Percentiles rank a stretch among this genome's conserved stretches.
Evolutionary conservation across 176 grass and related monocot species (phyloP).

Genomic region (Avena eriantha): DNA sequence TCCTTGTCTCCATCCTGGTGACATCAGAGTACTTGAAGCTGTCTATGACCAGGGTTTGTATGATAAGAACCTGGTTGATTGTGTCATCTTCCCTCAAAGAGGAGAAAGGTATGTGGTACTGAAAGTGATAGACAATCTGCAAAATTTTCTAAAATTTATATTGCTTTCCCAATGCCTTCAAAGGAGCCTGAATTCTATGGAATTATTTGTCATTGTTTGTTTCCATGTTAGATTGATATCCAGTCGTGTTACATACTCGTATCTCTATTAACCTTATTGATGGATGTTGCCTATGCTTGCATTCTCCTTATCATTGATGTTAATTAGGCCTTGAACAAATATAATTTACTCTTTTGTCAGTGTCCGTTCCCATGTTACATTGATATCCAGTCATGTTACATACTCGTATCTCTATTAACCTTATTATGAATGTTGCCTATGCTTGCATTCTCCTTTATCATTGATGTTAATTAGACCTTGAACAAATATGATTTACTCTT

Average conservation of each 20-base stretch:
- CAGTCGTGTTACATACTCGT: not conserved
- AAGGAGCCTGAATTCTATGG: slow-evolving; percentile 26
- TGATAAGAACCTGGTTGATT: slow-evolving; percentile 75
- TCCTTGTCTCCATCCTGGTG: slow-evolving; percentile 95
- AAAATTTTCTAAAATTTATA: not conserved
- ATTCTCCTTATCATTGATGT: slow-evolving; percentile 17
- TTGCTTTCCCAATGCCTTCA: slow-evolving; percentile 27
- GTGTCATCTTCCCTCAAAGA: slow-evolving; percentile 86
- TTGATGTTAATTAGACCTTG: slow-evolving; percentile 6
- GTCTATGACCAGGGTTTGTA: slow-evolving; percentile 69
- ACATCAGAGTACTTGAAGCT: slow-evolving; percentile 90
- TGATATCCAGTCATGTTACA: not conserved
- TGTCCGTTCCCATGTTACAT: slow-evolving; percentile 28
- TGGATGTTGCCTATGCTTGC: slow-evolving; percentile 33
- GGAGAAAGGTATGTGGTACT: slow-evolving; percentile 73
- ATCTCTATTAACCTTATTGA: not conserved
- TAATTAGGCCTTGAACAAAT: slow-evolving; percentile 14
- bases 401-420: not conserved
- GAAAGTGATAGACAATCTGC: slow-evolving; percentile 31
- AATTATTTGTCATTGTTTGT: slow-evolving; percentile 21
- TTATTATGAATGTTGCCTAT: slow-evolving; percentile 33
- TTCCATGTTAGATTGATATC: slow-evolving; percentile 32
- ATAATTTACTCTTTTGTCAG: slow-evolving; percentile 30
- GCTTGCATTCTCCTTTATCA: slow-evolving; percentile 27
- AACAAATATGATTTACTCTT: slow-evolving; percentile 29